phyloP scores from a whole-genome alignment of 2,329 filamentous ascomycete genomes.

The Colletotrichum filicis region DNA sequence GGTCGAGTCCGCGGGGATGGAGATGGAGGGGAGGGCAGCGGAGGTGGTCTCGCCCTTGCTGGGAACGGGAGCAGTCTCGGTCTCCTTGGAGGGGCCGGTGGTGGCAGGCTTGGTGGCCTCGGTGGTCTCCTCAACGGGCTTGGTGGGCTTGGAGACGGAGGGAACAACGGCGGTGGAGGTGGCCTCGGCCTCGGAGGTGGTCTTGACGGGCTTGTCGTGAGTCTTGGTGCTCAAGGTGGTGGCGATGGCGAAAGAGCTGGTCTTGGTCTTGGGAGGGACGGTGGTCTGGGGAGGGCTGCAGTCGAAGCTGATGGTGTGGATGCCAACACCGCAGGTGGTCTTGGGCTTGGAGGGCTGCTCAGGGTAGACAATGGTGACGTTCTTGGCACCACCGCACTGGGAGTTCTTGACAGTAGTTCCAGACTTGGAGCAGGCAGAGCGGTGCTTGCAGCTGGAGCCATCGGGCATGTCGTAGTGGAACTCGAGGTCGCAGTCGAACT shows the following conservation, averaged over 20 bases:
- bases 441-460: conserved; percentile 84
- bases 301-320: conserved; percentile 81
- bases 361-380: conserved; percentile 75
- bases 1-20: conserved; percentile 32
- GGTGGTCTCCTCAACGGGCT: conserved; percentile 36
- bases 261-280: conserved; percentile 29
- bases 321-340: conserved; percentile 74
- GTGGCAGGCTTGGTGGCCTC: conserved; percentile 30
- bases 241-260: conserved; percentile 22
- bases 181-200: conserved; percentile 30
- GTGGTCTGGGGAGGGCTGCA: conserved; percentile 56
- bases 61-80: conserved; percentile 6
- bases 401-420: conserved; percentile 82
- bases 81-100: conserved; percentile 21
- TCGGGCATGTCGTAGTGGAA: conserved; percentile 91
- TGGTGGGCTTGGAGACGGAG: conserved; percentile 12
- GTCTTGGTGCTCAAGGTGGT: conserved; percentile 32
- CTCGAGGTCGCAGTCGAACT: conserved; percentile 82
- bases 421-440: conserved; percentile 71
- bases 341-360: conserved; percentile 68
- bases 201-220: conserved; percentile 34
- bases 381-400: conserved; percentile 92
- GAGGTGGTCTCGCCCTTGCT: conserved; percentile 13
- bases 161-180: conserved; percentile 37
- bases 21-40: conserved; percentile 16